A percentile compares a stretch with the other conserved stretches of the same genome.
Evolutionary conservation across 2,329 filamentous ascomycete species (phyloP).

Genomic region (Thelonectria discophora): DNA sequence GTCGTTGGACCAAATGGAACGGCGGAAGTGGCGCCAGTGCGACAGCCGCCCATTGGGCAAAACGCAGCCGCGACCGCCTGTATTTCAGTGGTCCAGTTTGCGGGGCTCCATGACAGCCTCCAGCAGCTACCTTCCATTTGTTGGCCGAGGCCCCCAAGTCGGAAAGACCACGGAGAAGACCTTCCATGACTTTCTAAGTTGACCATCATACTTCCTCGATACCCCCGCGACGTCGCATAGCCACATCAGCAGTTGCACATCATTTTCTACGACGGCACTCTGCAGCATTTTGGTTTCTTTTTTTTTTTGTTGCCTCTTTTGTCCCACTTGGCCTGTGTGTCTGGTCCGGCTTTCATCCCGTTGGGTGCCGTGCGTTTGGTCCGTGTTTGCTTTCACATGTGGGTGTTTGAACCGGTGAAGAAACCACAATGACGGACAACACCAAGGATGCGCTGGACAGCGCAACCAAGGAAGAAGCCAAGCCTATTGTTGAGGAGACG

Average conservation of each 20-base stretch:
- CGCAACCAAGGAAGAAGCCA: conserved; percentile 38
- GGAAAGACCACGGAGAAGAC: conserved; percentile 7
- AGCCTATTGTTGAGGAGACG: conserved; percentile 17
- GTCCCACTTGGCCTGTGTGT: background rate
- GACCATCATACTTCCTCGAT: conserved; percentile 13
- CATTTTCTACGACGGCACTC: background rate
- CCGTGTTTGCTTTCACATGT: conserved; percentile 21
- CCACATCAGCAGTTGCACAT: conserved; percentile 15
- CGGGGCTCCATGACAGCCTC: background rate
- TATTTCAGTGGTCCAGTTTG: background rate
- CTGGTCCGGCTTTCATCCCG: conserved; percentile 2
- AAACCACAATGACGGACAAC: conserved; percentile 31
- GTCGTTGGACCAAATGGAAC: conserved; percentile 27
- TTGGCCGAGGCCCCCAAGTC: conserved; percentile 17
- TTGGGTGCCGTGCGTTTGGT: conserved; percentile 9
- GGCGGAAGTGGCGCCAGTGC: conserved; percentile 20
- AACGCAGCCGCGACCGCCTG: background rate
- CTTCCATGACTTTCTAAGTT: conserved; percentile 9
- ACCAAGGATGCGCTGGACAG: conserved; percentile 37
- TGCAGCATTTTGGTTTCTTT: background rate
- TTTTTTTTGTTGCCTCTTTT: conserved; percentile 1
- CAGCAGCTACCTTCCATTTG: conserved; percentile 5
- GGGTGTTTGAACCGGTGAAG: conserved; percentile 22
- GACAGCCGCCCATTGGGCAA: background rate
- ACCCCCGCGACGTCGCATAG: conserved; percentile 14